Conservation (phyloP, 305 asterid species). For the Fraxinus platypoda region DNA sequence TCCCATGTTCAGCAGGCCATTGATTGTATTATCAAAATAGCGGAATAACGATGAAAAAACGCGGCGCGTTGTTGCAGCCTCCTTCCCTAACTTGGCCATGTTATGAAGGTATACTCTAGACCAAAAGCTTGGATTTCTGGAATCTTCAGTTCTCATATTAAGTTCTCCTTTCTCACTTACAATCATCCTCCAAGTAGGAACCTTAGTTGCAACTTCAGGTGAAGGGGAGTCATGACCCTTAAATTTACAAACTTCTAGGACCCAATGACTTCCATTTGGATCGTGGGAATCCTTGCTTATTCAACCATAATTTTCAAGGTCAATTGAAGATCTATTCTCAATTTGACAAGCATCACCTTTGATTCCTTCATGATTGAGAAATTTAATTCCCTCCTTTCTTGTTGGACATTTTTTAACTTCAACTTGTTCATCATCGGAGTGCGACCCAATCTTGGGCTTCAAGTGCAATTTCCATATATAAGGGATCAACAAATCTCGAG, state of each 20-base stretch:
- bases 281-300: constrained; percentile 40
- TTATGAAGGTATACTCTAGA: constrained; percentile 81
- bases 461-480: no score
- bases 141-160: constrained; percentile 61
- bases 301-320: constrained; percentile 59
- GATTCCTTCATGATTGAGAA: no score
- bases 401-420: no score
- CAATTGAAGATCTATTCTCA: no score
- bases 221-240: constrained; percentile 53
- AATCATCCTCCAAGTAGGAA: constrained; percentile 38
- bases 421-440: no score
- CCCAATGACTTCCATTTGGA: constrained; percentile 45
- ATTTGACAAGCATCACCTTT: no score
- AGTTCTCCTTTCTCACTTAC: constrained; percentile 46
- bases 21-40: constrained; percentile 64
- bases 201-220: constrained; percentile 42
- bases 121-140: constrained; percentile 80
- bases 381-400: no score
- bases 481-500: no score
- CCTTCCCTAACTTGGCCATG: constrained; percentile 97
- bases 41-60: constrained; percentile 89
- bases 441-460: no score
- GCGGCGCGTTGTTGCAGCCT: constrained; percentile 93
- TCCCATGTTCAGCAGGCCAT: constrained; percentile 66
- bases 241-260: constrained; percentile 57